Evolutionary conservation across 2,329 filamentous ascomycete genomes (phyloP).

Genomic region (Epichloe coenophiala): DNA sequence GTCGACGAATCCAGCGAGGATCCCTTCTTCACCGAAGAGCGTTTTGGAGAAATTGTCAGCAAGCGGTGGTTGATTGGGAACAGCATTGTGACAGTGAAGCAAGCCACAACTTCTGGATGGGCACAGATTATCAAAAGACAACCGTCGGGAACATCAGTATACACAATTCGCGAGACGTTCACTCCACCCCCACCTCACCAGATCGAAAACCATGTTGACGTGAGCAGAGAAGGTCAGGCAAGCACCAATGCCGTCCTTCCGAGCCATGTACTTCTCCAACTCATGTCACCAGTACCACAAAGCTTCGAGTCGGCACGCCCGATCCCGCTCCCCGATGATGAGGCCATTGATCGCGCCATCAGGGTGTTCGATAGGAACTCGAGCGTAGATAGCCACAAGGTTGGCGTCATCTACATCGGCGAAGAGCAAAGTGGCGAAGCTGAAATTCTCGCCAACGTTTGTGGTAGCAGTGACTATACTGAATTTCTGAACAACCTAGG

Average conservation of each 20-base stretch:
- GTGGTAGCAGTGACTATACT: constrained; percentile 77
- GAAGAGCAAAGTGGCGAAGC: constrained; percentile 70
- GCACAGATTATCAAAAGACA: constrained; percentile 60
- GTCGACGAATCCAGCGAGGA: constrained; percentile 62
- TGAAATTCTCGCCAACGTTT: constrained; percentile 77
- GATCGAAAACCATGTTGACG: constrained; percentile 31
- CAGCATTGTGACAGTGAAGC: constrained; percentile 61
- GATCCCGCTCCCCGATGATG: constrained; percentile 59
- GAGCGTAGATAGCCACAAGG: constrained; percentile 88
- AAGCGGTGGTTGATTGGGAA: constrained; percentile 62
- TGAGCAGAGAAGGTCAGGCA: constrained; percentile 35
- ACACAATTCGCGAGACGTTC: constrained; percentile 46
- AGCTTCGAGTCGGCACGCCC: constrained; percentile 48
- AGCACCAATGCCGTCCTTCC: constrained; percentile 52
- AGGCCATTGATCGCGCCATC: constrained; percentile 60
- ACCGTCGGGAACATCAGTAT: constrained; percentile 52
- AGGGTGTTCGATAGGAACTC: constrained; percentile 74
- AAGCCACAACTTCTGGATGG: constrained; percentile 51
- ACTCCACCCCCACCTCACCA: constrained; percentile 45
- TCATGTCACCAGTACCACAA: constrained; percentile 51
- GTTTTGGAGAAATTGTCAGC: constrained; percentile 52
- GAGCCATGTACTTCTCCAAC: constrained; percentile 58
- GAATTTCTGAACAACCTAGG: constrained; percentile 74
- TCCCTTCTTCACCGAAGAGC: constrained; percentile 47
- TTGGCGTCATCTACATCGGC: constrained; percentile 86